Evolutionary conservation across 2,329 filamentous ascomycete species (phyloP), one percentile per base, ranked within the genome.

Genomic region (Botryotinia calthae): DNA sequence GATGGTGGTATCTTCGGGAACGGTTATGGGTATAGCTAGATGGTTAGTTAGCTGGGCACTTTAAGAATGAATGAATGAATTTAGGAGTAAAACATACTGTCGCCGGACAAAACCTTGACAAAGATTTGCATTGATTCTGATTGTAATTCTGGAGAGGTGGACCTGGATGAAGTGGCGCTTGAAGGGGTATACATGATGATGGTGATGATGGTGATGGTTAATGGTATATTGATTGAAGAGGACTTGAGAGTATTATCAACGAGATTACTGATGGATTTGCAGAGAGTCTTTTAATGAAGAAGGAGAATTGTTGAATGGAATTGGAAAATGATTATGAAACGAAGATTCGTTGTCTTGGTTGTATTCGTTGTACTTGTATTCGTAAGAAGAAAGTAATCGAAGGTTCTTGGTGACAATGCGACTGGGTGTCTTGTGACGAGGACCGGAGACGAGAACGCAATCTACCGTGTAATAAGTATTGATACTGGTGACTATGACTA

Each of bases 61-160:
- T 46, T n/a, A 28, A 9, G 70, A 76, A 70, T 40, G 46, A 59
- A 66, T 40, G 54, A 25, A 66, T 40, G 56, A 25, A 37, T 40
- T 51, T 44, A 14, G 48, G 70, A 68, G 58, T 54, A 56, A 54
- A 56, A 82, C 87, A 81, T 83, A 89, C 88, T 89, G 80, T 85
- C 84, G 76, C 87, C 87, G 51, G 85, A 83, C 67, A 88, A 82
- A 79, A 85, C 86, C 82, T 88, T 89, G 81, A 89, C 85, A 81
- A 89, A 89, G 81, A 90, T 87, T 79, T 88, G 86, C 82, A 88
- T 88, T 56, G 84, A 87, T 66, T 81, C 78, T 73, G 85, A 83
- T 37, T 79, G 77, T 31, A 72, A 37, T 70, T 87, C 84, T 58
- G 81, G 79, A 48, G 82, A 82, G 64, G 81, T 72, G 12, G 78